Base-by-base conservation (phyloP, 2,329 filamentous ascomycete genomes). In the Camillea tinctor region DNA sequence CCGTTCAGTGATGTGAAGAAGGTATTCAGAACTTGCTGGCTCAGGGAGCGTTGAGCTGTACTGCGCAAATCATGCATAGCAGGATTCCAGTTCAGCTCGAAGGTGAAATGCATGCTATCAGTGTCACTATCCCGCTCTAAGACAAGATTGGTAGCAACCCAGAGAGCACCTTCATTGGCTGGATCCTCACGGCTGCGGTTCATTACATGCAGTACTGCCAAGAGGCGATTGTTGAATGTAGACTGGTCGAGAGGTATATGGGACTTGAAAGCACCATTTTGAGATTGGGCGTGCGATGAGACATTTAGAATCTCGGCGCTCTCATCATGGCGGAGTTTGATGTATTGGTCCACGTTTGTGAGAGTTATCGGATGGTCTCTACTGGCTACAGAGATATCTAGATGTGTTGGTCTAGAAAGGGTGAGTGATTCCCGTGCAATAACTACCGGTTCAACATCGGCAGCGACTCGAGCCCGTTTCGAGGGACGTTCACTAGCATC, bases 81-180 rank as follows among this genome's bases (percentile, higher is more conserved):
- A 24, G 75, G 69, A 60, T 80, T 80, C 79, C 80, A 83, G 30
- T 76, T 73, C 17, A 81, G 66, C 21, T 72, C 64, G 24, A 79
- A 67, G 2, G 61, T 64, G 40, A 81, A 64, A 13, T 63, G 66
- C 22, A 81, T 30, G 3, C 61, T 63, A 2, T 75, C 68, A 52
- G 62, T 60, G 1, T 61, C 66, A 6, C 65, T 65, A 5, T 61
- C 64, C 55, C 68, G 67, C 8, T 75, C 64, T 15, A 80, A 58
- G 4, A 57, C 56, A 20, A 79, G 57, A 30, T 73, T 65, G 4
- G 75, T 65, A 4, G 61, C 64, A 8, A 68, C 68, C 76, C 77
- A 79, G 0, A 81, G 63, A 6, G 63, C 64, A 51, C 59, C 68
- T 23, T 69, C 64, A 9, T 67, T 56, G 13, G 52, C 54, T 2